A percentile compares a stretch with the other conserved stretches of the same genome.
phyloP scores from a whole-genome alignment of 2,329 filamentous ascomycete genomes.

The Neoscytalidium dimidiatum region DNA sequence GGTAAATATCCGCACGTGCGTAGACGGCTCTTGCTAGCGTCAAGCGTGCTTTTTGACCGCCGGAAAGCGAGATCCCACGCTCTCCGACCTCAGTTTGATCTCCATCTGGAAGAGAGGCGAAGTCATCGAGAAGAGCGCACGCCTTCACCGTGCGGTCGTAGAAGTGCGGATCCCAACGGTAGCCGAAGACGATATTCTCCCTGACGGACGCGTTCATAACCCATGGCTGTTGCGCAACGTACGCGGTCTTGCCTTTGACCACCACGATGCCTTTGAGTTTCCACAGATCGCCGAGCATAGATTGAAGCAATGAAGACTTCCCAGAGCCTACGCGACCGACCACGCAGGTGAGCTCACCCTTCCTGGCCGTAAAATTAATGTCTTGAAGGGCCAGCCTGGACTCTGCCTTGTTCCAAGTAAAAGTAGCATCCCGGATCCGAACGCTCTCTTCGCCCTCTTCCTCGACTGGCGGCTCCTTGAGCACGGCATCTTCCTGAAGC shows the following conservation, averaged over 20 bases:
- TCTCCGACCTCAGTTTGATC: constrained; percentile 97
- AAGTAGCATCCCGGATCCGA: constrained; percentile 78
- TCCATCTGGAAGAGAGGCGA: constrained; percentile 87
- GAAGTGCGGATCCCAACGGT: constrained; percentile 89
- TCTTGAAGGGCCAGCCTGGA: constrained; percentile 69
- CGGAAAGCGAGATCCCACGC: constrained; percentile 91
- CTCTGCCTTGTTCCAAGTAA: constrained; percentile 92
- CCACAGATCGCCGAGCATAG: constrained; percentile 87
- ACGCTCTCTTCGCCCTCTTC: constrained; percentile 85
- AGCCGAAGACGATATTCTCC: constrained; percentile 96
- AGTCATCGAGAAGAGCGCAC: constrained; percentile 88
- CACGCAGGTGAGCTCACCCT: constrained; percentile 90
- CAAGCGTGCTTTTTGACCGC: constrained; percentile 92
- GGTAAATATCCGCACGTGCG: constrained; percentile 91
- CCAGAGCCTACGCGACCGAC: constrained; percentile 93
- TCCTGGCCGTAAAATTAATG: constrained; percentile 85
- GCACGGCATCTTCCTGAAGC: constrained; percentile 81
- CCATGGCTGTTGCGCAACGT: constrained; percentile 92
- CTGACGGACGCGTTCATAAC: constrained; percentile 97
- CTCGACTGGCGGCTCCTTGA: constrained; percentile 66
- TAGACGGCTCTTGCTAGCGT: constrained; percentile 94
- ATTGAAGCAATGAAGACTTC: constrained; percentile 89
- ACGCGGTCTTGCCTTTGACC: constrained; percentile 80
- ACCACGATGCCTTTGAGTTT: constrained; percentile 83
- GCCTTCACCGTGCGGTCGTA: constrained; percentile 92